Conservation (phyloP, 257 asterid genomes). For the Rubia yunnanensis region DNA sequence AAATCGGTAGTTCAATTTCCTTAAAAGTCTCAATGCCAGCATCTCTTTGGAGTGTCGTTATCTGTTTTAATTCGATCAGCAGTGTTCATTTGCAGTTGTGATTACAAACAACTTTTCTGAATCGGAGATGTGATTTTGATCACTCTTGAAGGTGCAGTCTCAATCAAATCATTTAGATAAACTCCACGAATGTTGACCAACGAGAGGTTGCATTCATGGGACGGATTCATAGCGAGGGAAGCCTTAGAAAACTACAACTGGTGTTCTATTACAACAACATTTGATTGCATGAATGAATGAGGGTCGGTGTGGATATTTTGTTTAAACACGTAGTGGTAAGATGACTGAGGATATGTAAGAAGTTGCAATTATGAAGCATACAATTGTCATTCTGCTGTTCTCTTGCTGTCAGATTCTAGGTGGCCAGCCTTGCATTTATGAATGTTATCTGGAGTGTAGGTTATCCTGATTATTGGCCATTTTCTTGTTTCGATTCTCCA, state of each 20-base stretch:
- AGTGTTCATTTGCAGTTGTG: neutral
- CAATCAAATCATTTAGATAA: neutral
- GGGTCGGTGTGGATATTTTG: neutral
- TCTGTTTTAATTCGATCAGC: neutral
- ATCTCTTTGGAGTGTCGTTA: neutral
- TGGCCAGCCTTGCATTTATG: neutral
- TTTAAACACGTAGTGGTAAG: neutral
- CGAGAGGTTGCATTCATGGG: neutral
- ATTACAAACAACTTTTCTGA: neutral
- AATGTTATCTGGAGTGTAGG: neutral
- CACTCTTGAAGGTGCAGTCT: too few relatives aligned
- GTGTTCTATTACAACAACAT: neutral
- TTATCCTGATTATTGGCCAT: too few relatives aligned
- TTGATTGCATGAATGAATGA: neutral
- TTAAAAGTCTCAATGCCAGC: neutral
- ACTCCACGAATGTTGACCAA: neutral
- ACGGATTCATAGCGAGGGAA: neutral
- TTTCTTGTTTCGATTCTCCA: too few relatives aligned
- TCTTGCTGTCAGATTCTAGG: neutral
- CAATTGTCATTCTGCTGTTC: slow-evolving; percentile 1
- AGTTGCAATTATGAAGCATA: neutral
- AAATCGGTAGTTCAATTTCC: neutral
- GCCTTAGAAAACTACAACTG: neutral
- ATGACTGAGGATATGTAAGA: neutral
- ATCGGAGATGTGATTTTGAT: too few relatives aligned